Conservation (phyloP, 164 flowering plant genomes). For the Aristolochia contorta region DNA sequence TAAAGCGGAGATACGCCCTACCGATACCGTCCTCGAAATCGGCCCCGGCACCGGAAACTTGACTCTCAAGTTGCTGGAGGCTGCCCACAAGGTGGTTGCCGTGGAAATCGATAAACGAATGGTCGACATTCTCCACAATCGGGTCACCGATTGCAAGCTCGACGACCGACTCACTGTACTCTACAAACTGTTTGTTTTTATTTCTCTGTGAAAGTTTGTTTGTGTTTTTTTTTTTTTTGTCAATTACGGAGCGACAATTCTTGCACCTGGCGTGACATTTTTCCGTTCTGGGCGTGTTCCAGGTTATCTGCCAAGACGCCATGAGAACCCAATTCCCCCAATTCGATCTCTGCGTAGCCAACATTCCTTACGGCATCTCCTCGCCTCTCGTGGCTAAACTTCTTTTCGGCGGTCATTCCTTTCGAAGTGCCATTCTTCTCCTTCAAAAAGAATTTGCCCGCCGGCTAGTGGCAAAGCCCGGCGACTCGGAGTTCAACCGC, state of each 20-base stretch:
- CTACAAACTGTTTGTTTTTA: background rate
- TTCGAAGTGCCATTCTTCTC: constrained; percentile 69
- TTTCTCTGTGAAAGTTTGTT: no score
- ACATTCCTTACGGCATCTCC: constrained; percentile 81
- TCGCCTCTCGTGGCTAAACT: constrained; percentile 74
- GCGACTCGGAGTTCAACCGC: constrained; percentile 74
- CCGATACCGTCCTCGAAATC: constrained; percentile 77
- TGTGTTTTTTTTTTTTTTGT: no score
- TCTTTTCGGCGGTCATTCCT: constrained; percentile 38
- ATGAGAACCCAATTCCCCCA: constrained; percentile 66
- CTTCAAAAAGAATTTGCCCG: constrained; percentile 90
- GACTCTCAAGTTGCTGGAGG: constrained; percentile 74
- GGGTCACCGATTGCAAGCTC: constrained; percentile 45
- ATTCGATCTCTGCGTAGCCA: constrained; percentile 82
- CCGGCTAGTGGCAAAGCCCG: constrained; percentile 73
- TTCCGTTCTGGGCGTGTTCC: constrained; percentile 12
- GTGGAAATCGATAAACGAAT: constrained; percentile 75
- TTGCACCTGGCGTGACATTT: background rate
- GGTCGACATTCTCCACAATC: constrained; percentile 57
- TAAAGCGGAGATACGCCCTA: constrained; percentile 38
- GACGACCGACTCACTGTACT: constrained; percentile 47
- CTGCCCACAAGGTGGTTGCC: constrained; percentile 52
- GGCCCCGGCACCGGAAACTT: constrained; percentile 99
- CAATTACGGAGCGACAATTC: no score
- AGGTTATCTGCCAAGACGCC: constrained; percentile 69